Base-by-base conservation (phyloP, 192 early-diverging fungal genomes). In the Gryganskiella cystojenkinii region DNA sequence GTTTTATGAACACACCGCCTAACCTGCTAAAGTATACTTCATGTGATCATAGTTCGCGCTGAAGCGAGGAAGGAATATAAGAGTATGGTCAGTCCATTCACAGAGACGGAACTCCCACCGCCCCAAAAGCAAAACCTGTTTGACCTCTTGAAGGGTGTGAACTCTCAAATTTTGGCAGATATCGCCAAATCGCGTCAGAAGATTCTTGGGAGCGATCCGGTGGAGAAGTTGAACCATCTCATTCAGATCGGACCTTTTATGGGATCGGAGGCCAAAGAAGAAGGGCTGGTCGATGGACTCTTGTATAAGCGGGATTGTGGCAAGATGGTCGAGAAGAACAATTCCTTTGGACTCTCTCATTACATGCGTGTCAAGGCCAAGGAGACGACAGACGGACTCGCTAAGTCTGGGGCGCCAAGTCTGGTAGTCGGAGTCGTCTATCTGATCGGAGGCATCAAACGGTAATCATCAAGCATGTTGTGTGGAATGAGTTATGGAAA, bases 391-490 rank as follows among this genome's bases (percentile, higher is more conserved):
- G 47, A 67, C 49, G 59, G 62, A 19, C 25, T 73, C 1, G 67
- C 61, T 45, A 80, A 72, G 47, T 64, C 64, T 31, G 60, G 60
- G 0, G 67, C 63, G 35, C 70, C 79, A 3, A 80, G 79, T 17
- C 59, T 81, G 34, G 87, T 81, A 11, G 87, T 92, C n/a, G 90
- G 87, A n/a, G 58, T 92, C 8, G 88, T 92, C 0, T 88, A 91
- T 64, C 49, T 92, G 20, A 43, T 75, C 17, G 91, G 90, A 50
- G 67, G 53, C 20, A 91, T 92, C 56, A 81, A 72, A 58, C 62
- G 88, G 28, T 80, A 80, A 14, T 70, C 71, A 22, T 31, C 25
- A n/a, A 20, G 42, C 10, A 56, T 30, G 2, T 42, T 51, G 31
- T 33, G 5, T 2, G 17, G 6, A 10, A 11, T 15, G 14, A 24